A percentile compares a stretch with the other conserved stretches of the same genome.
Conservation (phyloP, 495 filamentous ascomycete genomes). For the Staphylotrichum longicolle region DNA sequence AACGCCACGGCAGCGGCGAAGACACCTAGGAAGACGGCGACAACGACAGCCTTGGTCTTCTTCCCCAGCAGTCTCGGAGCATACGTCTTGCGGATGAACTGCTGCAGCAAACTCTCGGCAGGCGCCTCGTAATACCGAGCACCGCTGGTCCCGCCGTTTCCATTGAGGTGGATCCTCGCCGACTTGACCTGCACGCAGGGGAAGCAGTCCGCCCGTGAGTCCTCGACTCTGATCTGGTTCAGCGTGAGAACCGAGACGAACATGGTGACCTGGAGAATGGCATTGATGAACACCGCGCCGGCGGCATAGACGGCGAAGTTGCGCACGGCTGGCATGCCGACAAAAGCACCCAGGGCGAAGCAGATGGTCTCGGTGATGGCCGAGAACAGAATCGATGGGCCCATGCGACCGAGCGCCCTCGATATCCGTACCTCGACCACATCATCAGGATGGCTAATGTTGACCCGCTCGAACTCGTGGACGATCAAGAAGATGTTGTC, state of each 20-base stretch:
- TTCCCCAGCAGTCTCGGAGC: slow-evolving; percentile 77
- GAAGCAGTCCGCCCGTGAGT: slow-evolving; percentile 85
- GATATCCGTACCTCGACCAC: slow-evolving; percentile 80
- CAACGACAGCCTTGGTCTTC: slow-evolving; percentile 69
- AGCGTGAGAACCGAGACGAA: slow-evolving; percentile 88
- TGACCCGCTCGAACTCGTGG: slow-evolving; percentile 94
- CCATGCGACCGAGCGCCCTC: slow-evolving; percentile 86
- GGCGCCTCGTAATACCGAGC: slow-evolving; percentile 60
- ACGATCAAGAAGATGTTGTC: slow-evolving; percentile 99
- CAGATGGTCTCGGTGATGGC: slow-evolving; percentile 89
- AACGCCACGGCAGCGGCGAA: slow-evolving; percentile 81
- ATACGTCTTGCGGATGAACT: slow-evolving; percentile 84
- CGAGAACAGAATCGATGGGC: slow-evolving; percentile 93
- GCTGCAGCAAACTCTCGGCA: slow-evolving; percentile 76
- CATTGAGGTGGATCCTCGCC: slow-evolving; percentile 51
- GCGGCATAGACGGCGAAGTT: slow-evolving; percentile 97
- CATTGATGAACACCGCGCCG: slow-evolving; percentile 95
- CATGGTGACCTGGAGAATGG: slow-evolving; percentile 90
- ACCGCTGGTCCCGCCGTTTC: slow-evolving; percentile 35
- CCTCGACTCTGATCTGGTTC: slow-evolving; percentile 85
- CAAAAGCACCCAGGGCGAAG: slow-evolving; percentile 87
- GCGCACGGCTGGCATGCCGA: slow-evolving; percentile 94
- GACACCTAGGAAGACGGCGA: slow-evolving; percentile 81
- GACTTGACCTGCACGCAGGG: slow-evolving; percentile 78
- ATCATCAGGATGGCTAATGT: slow-evolving; percentile 82